These are phyloP conservation scores for Geosmithia flava DNA, from an alignment of 2,329 filamentous ascomycete genomes.

Conservation along the genomic window DNA sequence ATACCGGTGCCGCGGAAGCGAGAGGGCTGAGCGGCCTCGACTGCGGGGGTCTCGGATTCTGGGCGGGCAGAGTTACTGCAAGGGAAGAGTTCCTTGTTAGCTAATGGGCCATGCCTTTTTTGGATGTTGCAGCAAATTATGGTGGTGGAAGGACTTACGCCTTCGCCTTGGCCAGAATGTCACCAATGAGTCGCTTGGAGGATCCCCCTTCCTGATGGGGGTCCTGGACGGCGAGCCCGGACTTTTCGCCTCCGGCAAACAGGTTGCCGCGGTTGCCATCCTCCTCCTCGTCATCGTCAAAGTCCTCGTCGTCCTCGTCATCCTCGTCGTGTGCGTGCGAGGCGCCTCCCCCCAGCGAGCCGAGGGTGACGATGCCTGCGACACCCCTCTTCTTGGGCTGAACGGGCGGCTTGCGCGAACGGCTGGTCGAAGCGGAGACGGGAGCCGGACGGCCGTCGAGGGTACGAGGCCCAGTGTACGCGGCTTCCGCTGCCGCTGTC, in stretches of 20 bases:
- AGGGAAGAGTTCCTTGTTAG: constrained; percentile 5
- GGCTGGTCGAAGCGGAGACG: constrained; percentile 15
- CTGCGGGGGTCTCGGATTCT: constrained; percentile 30
- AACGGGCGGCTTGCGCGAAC: constrained; percentile 21
- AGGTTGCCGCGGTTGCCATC: constrained; percentile 52
- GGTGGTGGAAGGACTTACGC: constrained; percentile 33
- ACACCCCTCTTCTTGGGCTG: constrained; percentile 46
- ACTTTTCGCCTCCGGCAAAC: constrained; percentile 80
- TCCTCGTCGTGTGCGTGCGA: constrained; percentile 38
- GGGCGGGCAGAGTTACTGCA: constrained; percentile 48
- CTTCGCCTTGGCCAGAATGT: constrained; percentile 52
- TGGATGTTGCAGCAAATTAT: neutral
- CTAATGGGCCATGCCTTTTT: neutral
- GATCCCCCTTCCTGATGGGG: constrained; percentile 35
- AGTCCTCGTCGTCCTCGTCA: constrained; percentile 48
- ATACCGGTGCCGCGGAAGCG: constrained; percentile 60
- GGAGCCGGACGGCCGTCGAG: constrained; percentile 50
- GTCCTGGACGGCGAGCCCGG: constrained; percentile 56
- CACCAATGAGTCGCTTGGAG: constrained; percentile 41
- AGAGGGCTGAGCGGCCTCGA: constrained; percentile 34
- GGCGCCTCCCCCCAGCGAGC: constrained; percentile 38
- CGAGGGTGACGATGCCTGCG: constrained; percentile 49
- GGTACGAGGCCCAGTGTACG: constrained; percentile 49
- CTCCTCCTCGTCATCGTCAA: constrained; percentile 41
- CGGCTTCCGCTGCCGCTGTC: constrained; percentile 10